A percentile compares a stretch with the other conserved stretches of the same genome.
Evolutionary conservation across 2,329 filamentous ascomycete genomes (phyloP).

Genomic region (Neopestalotiopsis sp.): DNA sequence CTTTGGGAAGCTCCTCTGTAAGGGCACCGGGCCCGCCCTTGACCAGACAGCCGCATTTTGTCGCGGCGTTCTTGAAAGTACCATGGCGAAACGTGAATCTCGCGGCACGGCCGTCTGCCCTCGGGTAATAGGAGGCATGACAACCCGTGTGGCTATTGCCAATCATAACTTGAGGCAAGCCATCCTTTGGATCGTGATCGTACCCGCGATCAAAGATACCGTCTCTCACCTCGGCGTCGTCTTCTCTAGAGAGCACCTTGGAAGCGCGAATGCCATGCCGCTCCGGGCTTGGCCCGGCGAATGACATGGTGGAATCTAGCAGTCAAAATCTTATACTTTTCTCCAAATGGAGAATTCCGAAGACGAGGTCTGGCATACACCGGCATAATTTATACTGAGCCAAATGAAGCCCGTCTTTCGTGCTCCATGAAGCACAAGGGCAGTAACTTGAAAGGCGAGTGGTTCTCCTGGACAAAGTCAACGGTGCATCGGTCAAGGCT

Average conservation of each 20-base stretch:
- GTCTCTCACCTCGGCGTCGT: neutral
- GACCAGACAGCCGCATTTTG: neutral
- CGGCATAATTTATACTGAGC: neutral
- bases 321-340: neutral
- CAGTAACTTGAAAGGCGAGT: neutral
- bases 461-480: neutral
- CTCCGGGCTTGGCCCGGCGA: neutral
- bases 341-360: neutral
- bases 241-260: constrained; percentile 1
- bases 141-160: neutral
- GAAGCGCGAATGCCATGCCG: neutral
- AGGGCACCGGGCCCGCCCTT: neutral
- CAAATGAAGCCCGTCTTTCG: neutral
- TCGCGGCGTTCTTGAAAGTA: neutral
- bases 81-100: neutral
- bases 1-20: neutral
- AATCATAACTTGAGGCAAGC: neutral
- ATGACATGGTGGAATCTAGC: neutral
- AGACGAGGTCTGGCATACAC: neutral
- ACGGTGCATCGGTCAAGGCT: neutral
- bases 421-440: neutral
- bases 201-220: neutral
- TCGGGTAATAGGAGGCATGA: neutral
- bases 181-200: neutral
- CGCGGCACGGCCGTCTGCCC: neutral